A percentile compares a stretch with the other conserved stretches of the same genome.
phyloP scores from a whole-genome alignment of 2,329 filamentous ascomycete genomes.

The Penicillium sp. region DNA sequence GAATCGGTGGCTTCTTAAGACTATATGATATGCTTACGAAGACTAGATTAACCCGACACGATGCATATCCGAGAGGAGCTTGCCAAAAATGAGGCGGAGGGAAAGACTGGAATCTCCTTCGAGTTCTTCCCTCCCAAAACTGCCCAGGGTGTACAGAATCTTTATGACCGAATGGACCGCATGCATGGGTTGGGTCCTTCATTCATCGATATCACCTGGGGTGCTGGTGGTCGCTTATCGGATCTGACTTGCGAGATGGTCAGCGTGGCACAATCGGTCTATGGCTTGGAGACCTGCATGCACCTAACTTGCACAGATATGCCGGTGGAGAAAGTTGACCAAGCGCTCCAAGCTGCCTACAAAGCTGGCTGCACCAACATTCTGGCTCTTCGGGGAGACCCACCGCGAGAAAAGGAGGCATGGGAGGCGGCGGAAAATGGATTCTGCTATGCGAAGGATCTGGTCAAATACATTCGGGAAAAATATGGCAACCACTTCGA shows the following conservation, averaged over 20 bases:
- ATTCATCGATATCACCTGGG: conserved; percentile 98
- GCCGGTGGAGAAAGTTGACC: conserved; percentile 83
- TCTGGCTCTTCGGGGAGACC: conserved; percentile 82
- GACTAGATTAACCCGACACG: conserved; percentile 32
- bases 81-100: conserved; percentile 65
- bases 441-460: conserved; percentile 85
- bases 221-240: conserved; percentile 81
- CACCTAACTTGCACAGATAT: conserved; percentile 98
- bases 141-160: conserved; percentile 78
- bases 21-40: conserved; percentile 3
- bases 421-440: conserved; percentile 82
- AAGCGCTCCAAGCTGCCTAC: conserved; percentile 78
- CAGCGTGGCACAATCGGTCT: conserved; percentile 83
- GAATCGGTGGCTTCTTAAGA: neutral
- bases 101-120: conserved; percentile 88
- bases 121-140: conserved; percentile 99
- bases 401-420: conserved; percentile 82
- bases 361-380: conserved; percentile 97
- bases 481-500: conserved; percentile 85
- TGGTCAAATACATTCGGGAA: conserved; percentile 72
- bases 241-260: conserved; percentile 97
- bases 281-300: conserved; percentile 97
- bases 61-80: conserved; percentile 98
- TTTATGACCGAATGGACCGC: conserved; percentile 98
- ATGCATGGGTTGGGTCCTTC: conserved; percentile 91